Evolutionary conservation across 75 land plant genomes (phyloP).

Genomic region (Isoetes taiwanensis): DNA sequence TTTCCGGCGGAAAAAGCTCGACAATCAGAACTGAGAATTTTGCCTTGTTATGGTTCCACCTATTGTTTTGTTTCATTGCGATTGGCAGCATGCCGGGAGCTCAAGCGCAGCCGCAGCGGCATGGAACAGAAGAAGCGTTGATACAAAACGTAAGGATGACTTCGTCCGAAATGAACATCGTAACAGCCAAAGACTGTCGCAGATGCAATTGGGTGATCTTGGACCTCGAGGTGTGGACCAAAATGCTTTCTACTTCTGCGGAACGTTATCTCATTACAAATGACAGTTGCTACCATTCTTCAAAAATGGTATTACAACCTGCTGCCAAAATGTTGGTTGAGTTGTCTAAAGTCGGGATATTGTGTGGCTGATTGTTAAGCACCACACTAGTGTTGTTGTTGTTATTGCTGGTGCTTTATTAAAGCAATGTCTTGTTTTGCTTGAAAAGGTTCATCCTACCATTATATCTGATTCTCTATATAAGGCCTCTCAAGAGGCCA

Average conservation of each 20-base stretch:
- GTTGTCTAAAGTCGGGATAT: slow-evolving; percentile 80
- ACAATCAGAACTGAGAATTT: too few relatives aligned
- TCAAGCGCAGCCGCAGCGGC: neutral
- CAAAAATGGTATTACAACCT: slow-evolving; percentile 86
- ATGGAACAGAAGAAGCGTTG: slow-evolving; percentile 64
- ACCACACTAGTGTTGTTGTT: slow-evolving; percentile 87
- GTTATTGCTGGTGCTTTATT: slow-evolving; percentile 92
- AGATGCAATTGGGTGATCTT: slow-evolving; percentile 77
- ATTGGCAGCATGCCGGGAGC: too few relatives aligned
- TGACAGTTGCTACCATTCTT: slow-evolving; percentile 89
- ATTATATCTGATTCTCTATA: slow-evolving; percentile 73
- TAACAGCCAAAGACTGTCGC: slow-evolving; percentile 77
- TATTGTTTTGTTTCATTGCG: too few relatives aligned
- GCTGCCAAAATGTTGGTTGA: slow-evolving; percentile 97
- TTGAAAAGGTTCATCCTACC: slow-evolving; percentile 62
- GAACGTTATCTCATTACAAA: slow-evolving; percentile 95
- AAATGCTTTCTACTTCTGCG: slow-evolving; percentile 73
- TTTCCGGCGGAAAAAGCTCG: too few relatives aligned
- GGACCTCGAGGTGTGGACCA: slow-evolving; percentile 98
- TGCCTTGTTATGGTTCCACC: too few relatives aligned
- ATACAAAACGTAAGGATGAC: slow-evolving; percentile 85
- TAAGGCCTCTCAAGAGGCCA: slow-evolving; percentile 53
- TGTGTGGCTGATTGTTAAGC: slow-evolving; percentile 84
- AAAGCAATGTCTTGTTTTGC: slow-evolving; percentile 41
- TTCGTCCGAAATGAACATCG: slow-evolving; percentile 68